Evolutionary conservation across 148 eudicot species (phyloP).

Genomic region (Camellia granthamiana): DNA sequence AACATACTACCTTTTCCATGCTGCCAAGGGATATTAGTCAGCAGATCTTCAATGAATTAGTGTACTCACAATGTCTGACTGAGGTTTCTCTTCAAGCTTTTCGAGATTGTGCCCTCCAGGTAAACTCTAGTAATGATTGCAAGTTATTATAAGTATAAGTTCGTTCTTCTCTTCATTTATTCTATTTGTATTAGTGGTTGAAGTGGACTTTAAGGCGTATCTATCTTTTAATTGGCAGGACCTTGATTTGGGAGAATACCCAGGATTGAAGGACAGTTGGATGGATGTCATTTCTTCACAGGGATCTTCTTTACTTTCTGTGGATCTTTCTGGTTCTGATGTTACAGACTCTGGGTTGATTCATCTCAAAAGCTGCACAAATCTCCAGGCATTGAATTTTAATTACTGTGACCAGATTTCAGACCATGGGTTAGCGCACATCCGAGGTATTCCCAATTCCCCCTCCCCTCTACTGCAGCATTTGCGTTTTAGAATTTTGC

Average conservation of each 20-base stretch:
- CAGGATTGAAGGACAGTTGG: constrained; percentile 61
- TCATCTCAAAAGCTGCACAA: constrained; percentile 49
- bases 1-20: constrained; percentile 46
- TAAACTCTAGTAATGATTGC: neutral
- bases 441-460: constrained; percentile 37
- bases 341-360: constrained; percentile 58
- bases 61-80: constrained; percentile 42
- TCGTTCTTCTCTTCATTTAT: neutral
- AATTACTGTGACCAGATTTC: constrained; percentile 62
- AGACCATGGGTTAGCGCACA: constrained; percentile 45
- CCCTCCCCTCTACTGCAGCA: neutral
- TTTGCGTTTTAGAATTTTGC: neutral
- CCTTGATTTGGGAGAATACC: constrained; percentile 56
- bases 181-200: neutral
- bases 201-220: neutral
- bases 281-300: constrained; percentile 70
- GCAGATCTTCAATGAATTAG: constrained; percentile 65
- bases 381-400: constrained; percentile 46
- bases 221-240: constrained; percentile 40
- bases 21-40: constrained; percentile 78
- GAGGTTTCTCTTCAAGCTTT: constrained; percentile 53
- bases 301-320: constrained; percentile 62
- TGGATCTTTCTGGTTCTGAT: constrained; percentile 63
- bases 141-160: neutral
- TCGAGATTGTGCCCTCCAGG: constrained; percentile 77